These are phyloP conservation scores for Plectranthus barbatus DNA, from an alignment of 257 asterid species.

Conservation along the genomic window DNA sequence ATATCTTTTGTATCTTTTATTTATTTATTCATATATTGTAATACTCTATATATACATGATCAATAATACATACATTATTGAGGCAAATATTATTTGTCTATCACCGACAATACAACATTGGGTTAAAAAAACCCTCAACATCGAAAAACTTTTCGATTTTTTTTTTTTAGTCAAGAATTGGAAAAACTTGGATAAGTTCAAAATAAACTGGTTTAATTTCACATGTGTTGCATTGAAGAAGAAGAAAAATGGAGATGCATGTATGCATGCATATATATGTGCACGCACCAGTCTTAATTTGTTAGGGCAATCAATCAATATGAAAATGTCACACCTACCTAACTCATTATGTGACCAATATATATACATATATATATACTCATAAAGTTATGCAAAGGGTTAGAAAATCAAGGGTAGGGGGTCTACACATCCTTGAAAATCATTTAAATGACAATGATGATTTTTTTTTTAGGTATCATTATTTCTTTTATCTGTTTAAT, in stretches of 20 bases:
- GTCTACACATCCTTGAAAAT: background rate
- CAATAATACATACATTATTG: too few relatives aligned
- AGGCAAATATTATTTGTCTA: too few relatives aligned
- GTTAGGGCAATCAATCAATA: background rate
- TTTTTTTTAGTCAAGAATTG: too few relatives aligned
- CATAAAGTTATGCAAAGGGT: background rate
- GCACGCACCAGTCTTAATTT: conserved; percentile 1
- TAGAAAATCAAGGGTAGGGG: background rate
- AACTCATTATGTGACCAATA: background rate
- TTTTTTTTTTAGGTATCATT: background rate
- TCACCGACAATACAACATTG: too few relatives aligned
- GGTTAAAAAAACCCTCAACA: too few relatives aligned
- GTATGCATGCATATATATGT: background rate
- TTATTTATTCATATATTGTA: too few relatives aligned
- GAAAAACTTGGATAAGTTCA: too few relatives aligned
- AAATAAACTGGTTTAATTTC: too few relatives aligned
- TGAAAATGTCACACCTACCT: background rate
- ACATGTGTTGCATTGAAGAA: too few relatives aligned
- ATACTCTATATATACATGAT: too few relatives aligned
- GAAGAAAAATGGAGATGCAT: background rate
- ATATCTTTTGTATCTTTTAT: too few relatives aligned
- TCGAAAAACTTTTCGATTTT: too few relatives aligned
- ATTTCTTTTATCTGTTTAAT: background rate
- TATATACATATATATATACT: background rate
- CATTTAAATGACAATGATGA: background rate